phyloP scores from a whole-genome alignment of 805 yeast genomes.

The Lachancea nothofagi region DNA sequence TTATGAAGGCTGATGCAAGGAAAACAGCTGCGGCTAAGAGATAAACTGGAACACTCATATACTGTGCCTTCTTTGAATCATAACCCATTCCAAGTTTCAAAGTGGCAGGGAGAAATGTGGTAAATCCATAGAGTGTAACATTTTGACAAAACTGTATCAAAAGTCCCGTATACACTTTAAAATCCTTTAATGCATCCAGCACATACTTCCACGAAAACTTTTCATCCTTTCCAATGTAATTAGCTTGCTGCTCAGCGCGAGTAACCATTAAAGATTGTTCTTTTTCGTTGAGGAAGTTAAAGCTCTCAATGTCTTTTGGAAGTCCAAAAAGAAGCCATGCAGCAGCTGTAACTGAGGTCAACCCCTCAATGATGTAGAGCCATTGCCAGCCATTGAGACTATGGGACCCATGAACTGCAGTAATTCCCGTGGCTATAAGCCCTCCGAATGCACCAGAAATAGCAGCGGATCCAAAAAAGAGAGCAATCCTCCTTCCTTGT shows the following conservation, averaged over 20 bases:
- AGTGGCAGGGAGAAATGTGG: slow-evolving; percentile 39
- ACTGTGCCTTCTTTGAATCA: slow-evolving; percentile 33
- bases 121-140: slow-evolving; percentile 38
- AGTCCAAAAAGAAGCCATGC: slow-evolving; percentile 26
- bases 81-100: slow-evolving; percentile 27
- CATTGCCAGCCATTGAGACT: slow-evolving; percentile 36
- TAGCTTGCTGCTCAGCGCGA: slow-evolving; percentile 25
- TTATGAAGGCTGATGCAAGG: slow-evolving; percentile 22
- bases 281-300: slow-evolving; percentile 30
- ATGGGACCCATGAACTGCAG: slow-evolving; percentile 25
- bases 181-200: slow-evolving; percentile 34
- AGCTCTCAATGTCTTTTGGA: slow-evolving; percentile 33
- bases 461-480: slow-evolving; percentile 35
- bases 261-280: slow-evolving; percentile 28
- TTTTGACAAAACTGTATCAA: slow-evolving; percentile 43
- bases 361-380: slow-evolving; percentile 38
- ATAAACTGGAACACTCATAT: slow-evolving; percentile 39
- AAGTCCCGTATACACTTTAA: slow-evolving; percentile 34
- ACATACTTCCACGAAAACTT: slow-evolving; percentile 32
- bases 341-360: slow-evolving; percentile 29
- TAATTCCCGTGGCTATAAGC: slow-evolving; percentile 37
- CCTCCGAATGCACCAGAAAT: slow-evolving; percentile 34
- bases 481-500: slow-evolving; percentile 34
- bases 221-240: slow-evolving; percentile 24
- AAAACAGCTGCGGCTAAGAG: slow-evolving; percentile 31